Conservation (phyloP, 345 rosid species). For the Barbarea vulgaris region DNA sequence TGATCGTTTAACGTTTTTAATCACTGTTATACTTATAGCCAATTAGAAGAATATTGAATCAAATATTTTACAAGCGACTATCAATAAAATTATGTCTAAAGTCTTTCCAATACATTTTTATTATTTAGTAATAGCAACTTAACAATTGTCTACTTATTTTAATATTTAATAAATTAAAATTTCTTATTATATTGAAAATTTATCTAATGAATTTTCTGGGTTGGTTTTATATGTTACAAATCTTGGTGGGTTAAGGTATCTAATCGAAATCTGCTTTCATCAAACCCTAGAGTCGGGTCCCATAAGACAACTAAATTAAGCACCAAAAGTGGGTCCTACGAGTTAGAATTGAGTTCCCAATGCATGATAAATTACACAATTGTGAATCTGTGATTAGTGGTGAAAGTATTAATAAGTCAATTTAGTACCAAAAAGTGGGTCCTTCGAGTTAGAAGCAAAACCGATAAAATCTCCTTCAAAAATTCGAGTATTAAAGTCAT, state of each 20-base stretch:
- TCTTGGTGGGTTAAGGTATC: constrained; percentile 22
- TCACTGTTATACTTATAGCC: too few species aligned
- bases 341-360: not conserved
- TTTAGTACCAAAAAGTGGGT: not conserved
- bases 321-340: not conserved
- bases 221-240: not conserved
- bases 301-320: not conserved
- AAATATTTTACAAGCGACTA: too few species aligned
- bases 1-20: too few species aligned
- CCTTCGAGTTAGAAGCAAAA: not conserved
- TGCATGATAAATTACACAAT: not conserved
- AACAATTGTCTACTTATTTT: not conserved
- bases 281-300: constrained; percentile 2
- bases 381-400: not conserved
- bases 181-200: not conserved
- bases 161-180: not conserved
- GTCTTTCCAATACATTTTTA: not conserved
- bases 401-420: not conserved
- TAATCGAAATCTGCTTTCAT: constrained; percentile 21
- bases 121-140: not conserved
- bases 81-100: not conserved
- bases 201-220: not conserved
- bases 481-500: not conserved
- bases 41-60: too few species aligned
- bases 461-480: not conserved